Evolutionary conservation across 768 basidiomycete species (phyloP).

Genomic region (Serendipita sp.): DNA sequence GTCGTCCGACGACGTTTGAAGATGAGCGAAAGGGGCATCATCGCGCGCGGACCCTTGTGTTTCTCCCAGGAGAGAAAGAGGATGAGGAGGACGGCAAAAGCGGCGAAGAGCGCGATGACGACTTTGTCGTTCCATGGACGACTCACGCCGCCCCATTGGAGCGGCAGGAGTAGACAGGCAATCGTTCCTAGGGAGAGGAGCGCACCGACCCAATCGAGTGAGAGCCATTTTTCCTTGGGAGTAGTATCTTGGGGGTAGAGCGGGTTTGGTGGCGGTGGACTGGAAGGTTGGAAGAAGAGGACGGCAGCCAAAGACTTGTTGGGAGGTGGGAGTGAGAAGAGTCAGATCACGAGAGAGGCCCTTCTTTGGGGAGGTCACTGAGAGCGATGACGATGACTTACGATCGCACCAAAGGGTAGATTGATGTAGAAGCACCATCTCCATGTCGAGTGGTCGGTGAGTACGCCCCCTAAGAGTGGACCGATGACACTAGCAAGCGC

Average conservation of each 20-base stretch:
- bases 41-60: conserved; percentile 21
- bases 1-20: conserved; percentile 19
- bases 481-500: conserved; percentile 21
- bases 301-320: conserved; percentile 21
- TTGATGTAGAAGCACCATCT: conserved; percentile 22
- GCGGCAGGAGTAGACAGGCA: conserved; percentile 25
- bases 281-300: conserved; percentile 19
- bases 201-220: conserved; percentile 26
- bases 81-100: conserved; percentile 18
- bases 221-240: conserved; percentile 9
- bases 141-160: conserved; percentile 27
- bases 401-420: conserved; percentile 21
- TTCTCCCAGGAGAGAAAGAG: conserved; percentile 22
- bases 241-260: conserved; percentile 12
- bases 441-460: conserved; percentile 23
- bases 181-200: conserved; percentile 22
- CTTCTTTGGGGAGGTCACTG: not conserved
- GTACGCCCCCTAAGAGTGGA: conserved; percentile 24
- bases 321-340: conserved; percentile 22
- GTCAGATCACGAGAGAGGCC: too few relatives aligned
- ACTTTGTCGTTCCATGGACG: conserved; percentile 23
- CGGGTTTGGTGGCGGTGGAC: conserved; percentile 14
- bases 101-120: conserved; percentile 20
- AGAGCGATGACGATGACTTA: not conserved
- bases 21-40: conserved; percentile 24